Conservation (phyloP, 305 asterid species). For the Rubia tinctorum region DNA sequence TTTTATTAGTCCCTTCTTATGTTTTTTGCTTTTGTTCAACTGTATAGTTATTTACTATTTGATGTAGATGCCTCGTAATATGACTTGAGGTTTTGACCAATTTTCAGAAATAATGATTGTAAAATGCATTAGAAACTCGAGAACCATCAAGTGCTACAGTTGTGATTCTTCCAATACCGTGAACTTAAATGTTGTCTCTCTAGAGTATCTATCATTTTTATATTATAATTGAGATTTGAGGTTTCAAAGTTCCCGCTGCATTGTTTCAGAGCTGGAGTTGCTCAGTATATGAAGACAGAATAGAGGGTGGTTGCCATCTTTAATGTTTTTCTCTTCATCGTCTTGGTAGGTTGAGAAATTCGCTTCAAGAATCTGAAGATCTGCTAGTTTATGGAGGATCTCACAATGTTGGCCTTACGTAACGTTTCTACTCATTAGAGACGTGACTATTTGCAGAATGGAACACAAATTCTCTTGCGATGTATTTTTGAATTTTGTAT, state of each 20-base stretch:
- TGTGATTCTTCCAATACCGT: constrained; percentile 80
- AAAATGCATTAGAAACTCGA: constrained; percentile 69
- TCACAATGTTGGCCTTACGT: no score
- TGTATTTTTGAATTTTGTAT: no score
- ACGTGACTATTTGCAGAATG: no score
- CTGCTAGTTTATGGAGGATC: neutral
- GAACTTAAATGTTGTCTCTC: neutral
- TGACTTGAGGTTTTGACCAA: constrained; percentile 84
- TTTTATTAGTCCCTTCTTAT: no score
- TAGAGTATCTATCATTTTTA: neutral
- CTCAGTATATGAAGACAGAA: constrained; percentile 93
- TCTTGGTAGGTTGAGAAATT: constrained; percentile 50
- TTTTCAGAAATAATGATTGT: constrained; percentile 75
- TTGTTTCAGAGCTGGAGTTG: constrained; percentile 83
- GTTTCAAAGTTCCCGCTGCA: neutral
- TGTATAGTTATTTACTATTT: neutral
- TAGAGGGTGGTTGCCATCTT: constrained; percentile 95
- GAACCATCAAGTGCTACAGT: constrained; percentile 65
- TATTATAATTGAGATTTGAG: neutral
- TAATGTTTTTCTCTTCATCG: constrained; percentile 65
- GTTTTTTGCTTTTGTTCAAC: no score
- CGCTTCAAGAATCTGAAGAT: neutral
- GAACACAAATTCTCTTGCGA: no score
- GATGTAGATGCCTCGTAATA: constrained; percentile 80
- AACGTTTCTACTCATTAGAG: no score